A percentile compares a stretch with the other conserved stretches of the same genome.
Evolutionary conservation across 108 stramenopile genomes (phyloP).

Genomic region (Bacterosira constricta): DNA sequence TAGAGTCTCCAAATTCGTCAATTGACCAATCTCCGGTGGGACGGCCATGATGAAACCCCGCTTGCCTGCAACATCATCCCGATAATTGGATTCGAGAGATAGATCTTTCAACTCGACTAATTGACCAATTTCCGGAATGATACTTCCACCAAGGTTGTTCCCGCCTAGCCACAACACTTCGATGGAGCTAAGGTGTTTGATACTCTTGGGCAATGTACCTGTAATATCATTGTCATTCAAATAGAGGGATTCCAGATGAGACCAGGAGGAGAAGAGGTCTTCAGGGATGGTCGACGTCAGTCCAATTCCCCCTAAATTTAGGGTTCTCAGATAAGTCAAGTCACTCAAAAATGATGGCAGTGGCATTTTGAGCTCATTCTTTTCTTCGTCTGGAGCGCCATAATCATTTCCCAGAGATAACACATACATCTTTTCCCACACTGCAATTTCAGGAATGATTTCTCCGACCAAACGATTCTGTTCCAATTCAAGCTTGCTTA

Average conservation of each 20-base stretch:
- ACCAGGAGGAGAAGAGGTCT: constrained; percentile 20
- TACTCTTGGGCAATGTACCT: constrained; percentile 42
- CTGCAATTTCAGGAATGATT: constrained; percentile 30
- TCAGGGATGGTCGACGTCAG: constrained; percentile 31
- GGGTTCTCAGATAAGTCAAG: constrained; percentile 17
- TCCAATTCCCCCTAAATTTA: constrained; percentile 32
- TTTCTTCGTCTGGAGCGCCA: constrained; percentile 25
- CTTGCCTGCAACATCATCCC: constrained; percentile 15
- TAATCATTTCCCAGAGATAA: constrained; percentile 42
- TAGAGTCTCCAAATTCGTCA: constrained; percentile 34
- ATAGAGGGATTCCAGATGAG: constrained; percentile 48
- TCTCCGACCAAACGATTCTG: constrained; percentile 37
- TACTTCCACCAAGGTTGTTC: constrained; percentile 46
- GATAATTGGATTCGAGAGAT: constrained; percentile 39
- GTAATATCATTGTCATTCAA: constrained; percentile 61
- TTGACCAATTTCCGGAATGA: constrained; percentile 38
- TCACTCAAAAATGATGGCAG: constrained; percentile 35
- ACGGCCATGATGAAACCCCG: constrained; percentile 25
- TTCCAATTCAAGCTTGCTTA: constrained; percentile 23
- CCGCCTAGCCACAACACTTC: constrained; percentile 47
- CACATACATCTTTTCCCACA: constrained; percentile 18
- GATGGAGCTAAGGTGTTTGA: constrained; percentile 31
- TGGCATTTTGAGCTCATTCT: constrained; percentile 28
- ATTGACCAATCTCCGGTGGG: constrained; percentile 26
- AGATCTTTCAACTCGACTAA: constrained; percentile 32